Evolutionary conservation across 1,284 basidiomycete genomes (phyloP), one percentile per base, ranked within the genome.

Genomic region (Ceratobasidium sp.): DNA sequence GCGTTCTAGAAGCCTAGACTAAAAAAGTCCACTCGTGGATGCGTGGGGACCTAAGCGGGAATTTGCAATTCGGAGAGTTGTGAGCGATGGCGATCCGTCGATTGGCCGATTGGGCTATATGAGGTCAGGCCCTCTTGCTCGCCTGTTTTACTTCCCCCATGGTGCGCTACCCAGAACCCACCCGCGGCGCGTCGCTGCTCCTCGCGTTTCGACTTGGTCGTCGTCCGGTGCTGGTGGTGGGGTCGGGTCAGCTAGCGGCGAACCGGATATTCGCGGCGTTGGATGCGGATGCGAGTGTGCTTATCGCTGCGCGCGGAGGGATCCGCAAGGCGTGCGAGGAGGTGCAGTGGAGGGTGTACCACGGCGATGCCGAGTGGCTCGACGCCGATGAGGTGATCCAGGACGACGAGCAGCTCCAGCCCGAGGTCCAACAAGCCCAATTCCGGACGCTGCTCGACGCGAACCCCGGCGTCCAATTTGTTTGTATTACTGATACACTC

Each of bases 181-280:
- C 78, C 59, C 77, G 79, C 32, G 94, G 94, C 17, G 93, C 92
- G 0, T 94, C 95, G 2, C 88, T 97, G 8, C 83, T 96, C 2
- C 88, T 97, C 34, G 92, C 94, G 0, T 95, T 96, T 84, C 89
- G 87, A 76, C 85, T 90, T 13, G 85, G 86, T 15, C 81, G 84
- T 61, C 87, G 87, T 71, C 85, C 85, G 0, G 87, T 90, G 22
- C 84, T 98, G 46, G 88, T 98, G 61, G 81, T 97, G 46, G 96
- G 96, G 1, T 89, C 91, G 1, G 90, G 91, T 44, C 81, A 88
- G 15, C 88, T 98, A 0, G 95, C 95, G 0, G 95, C 95, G 0
- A 89, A 90, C 32, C 89, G 96, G 51, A 91, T 93, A 5, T 94
- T 94, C 81, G 86, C 92, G 1, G 91, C 94, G 3, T 88, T 97